Evolutionary conservation across 148 eudicot genomes (phyloP), one percentile per base, ranked within the genome.

Genomic region (Spergularia marina): DNA sequence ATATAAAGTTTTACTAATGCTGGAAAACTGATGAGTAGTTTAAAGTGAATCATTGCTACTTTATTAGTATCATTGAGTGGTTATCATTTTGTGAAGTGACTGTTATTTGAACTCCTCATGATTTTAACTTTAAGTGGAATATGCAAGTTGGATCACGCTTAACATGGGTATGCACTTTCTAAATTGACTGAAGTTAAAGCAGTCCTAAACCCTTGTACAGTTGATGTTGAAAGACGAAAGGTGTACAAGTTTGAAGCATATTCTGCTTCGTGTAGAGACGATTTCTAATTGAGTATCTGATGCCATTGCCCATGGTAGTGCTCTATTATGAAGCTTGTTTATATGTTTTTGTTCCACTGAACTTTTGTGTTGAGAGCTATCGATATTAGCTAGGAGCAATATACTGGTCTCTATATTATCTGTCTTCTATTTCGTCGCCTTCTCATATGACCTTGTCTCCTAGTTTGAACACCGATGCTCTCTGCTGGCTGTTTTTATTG

Each of bases 91-190:
- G 39, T 25, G 21, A 70, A 66, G 44, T 55, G 67, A 74, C 78
- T 63, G 40, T 54, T 56, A 20, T 61, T 21, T 65, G 74, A 60
- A 49, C 62, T 68, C 30, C 64, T 74, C 77, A 36, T 60, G 74
- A 20, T 68, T 39, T 49, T 59, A 69, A 61, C 30, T 74, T 53
- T 70, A 21, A 21, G 70, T n/a, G 78, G 69, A 55, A 70, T 70
- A 61, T 71, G 72, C 76, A 65, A 71, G 76, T 76, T 71, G 71
- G 53, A 55, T 53, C 73, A 71, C 55, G 72, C 83, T 80, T 71
- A 30, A 47, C 13, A 53, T 52, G 49, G 65, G 34, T 20, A 65
- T 69, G 69, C 36, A 73, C 40, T 23, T 56, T 49, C 49, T 53
- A 53, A 60, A 68, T 54, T 61, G 71, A 80, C 71, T 75, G 52